Percentiles rank a stretch among this genome's conserved stretches.
Conservation (phyloP, 805 yeast species). For the Hanseniaspora valbyensis region DNA sequence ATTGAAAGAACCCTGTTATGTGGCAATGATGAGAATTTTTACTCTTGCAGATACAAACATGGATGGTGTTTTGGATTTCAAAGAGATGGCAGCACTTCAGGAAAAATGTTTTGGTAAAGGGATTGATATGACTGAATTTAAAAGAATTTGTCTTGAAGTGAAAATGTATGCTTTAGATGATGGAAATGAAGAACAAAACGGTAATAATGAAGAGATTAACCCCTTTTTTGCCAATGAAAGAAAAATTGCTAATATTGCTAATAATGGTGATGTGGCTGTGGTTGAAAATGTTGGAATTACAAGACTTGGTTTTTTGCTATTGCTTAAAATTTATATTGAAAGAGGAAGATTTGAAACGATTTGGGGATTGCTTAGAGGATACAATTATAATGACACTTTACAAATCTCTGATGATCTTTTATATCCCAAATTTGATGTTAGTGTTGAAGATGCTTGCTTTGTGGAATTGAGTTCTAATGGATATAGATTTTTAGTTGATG, state of each 20-base stretch:
- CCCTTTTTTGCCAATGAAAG: too few relatives aligned
- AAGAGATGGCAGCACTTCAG: conserved; percentile 63
- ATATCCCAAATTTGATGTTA: conserved; percentile 69
- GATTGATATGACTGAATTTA: conserved; percentile 41
- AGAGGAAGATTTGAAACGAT: conserved; percentile 92
- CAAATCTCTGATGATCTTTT: conserved; percentile 70
- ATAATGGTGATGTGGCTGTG: background rate
- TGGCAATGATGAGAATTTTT: conserved; percentile 72
- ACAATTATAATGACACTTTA: conserved; percentile 83
- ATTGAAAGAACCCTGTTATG: conserved; percentile 63
- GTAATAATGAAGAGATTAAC: too few relatives aligned
- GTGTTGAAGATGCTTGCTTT: conserved; percentile 45
- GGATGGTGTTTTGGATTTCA: conserved; percentile 65
- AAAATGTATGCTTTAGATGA: conserved; percentile 20
- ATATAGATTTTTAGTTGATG: conserved; percentile 79
- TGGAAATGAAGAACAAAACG: background rate
- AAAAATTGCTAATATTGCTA: conserved; percentile 22
- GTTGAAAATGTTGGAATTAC: conserved; percentile 45
- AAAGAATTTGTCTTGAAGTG: conserved; percentile 18
- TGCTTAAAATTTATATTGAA: conserved; percentile 77
- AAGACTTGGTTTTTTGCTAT: conserved; percentile 59
- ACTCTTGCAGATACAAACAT: conserved; percentile 81
- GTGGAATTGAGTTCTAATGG: conserved; percentile 91
- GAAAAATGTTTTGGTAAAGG: conserved; percentile 58
- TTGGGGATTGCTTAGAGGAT: conserved; percentile 86